Percentiles rank a stretch among this genome's conserved stretches.
phyloP scores from a whole-genome alignment of 208 protist genomes.

The Crithidia expoeki region DNA sequence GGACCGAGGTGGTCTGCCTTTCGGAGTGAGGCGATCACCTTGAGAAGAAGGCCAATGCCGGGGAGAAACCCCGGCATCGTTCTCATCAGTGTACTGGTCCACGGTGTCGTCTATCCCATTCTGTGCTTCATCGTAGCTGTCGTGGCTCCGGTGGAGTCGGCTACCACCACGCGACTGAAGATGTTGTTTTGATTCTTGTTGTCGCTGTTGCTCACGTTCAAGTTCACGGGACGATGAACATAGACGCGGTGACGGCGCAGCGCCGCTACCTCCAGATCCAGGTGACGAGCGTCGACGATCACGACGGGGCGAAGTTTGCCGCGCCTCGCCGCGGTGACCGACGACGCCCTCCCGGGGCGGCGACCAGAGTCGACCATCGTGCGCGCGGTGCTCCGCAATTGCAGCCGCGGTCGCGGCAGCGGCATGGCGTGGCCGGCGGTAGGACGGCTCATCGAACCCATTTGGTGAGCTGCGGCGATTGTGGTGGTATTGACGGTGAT shows the following conservation, averaged over 20 bases:
- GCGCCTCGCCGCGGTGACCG: too few species aligned
- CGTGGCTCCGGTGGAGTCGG: background rate
- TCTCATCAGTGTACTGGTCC: background rate
- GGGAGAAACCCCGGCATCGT: background rate
- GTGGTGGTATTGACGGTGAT: background rate
- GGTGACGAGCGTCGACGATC: background rate
- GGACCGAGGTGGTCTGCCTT: background rate
- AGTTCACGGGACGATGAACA: too few species aligned
- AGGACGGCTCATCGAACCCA: background rate
- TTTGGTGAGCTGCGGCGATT: background rate
- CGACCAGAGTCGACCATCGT: constrained; percentile 11
- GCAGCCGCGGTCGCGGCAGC: constrained; percentile 7
- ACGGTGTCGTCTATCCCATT: background rate
- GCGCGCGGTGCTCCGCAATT: background rate
- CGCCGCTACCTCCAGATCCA: too few species aligned
- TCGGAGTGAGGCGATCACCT: background rate
- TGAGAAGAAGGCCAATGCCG: background rate
- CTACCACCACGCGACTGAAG: background rate
- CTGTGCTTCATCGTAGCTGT: background rate
- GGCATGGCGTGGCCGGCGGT: background rate
- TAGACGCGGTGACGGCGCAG: too few species aligned
- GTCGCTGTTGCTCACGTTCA: too few species aligned
- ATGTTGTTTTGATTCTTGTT: too few species aligned
- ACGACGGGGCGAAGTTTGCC: background rate
- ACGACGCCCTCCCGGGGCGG: constrained; percentile 9